Percentiles rank a stretch among this genome's conserved stretches.
Conservation (phyloP, 2,329 filamentous ascomycete species). For the Pseudomassariella vexata region DNA sequence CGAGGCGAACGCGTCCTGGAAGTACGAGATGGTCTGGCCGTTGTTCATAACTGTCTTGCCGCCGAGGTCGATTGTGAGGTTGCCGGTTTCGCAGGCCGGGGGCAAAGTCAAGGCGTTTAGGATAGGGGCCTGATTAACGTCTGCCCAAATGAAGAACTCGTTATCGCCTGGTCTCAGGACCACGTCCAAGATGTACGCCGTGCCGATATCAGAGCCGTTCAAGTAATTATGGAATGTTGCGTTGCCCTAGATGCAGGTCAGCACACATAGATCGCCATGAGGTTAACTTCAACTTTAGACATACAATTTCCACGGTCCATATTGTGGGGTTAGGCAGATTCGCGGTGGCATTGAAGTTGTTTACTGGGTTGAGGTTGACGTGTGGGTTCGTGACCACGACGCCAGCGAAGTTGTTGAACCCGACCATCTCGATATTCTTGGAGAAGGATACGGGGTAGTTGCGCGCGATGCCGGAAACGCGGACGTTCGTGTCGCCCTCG, state of each 20-base stretch:
- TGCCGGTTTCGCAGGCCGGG: conserved; percentile 45
- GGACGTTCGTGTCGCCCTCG: conserved; percentile 44
- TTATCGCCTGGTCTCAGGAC: conserved; percentile 54
- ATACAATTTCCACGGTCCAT: conserved; percentile 58
- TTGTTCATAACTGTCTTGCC: conserved; percentile 46
- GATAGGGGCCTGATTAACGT: conserved; percentile 43
- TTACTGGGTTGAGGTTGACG: conserved; percentile 36
- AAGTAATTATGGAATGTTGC: conserved; percentile 55
- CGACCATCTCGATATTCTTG: conserved; percentile 46
- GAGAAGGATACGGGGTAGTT: conserved; percentile 48
- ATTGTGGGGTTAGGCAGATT: conserved; percentile 59
- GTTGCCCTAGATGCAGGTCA: conserved; percentile 50
- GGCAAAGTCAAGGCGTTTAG: conserved; percentile 33
- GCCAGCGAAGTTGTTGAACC: conserved; percentile 51
- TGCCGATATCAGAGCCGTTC: conserved; percentile 45
- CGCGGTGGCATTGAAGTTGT: conserved; percentile 57
- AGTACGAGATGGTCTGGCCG: conserved; percentile 50
- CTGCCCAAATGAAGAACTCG: conserved; percentile 46
- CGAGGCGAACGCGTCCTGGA: conserved; percentile 45
- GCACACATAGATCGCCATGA: background rate
- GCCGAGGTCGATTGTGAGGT: conserved; percentile 48
- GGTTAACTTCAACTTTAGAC: conserved; percentile 17
- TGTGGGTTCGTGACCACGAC: conserved; percentile 44
- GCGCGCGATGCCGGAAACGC: conserved; percentile 41
- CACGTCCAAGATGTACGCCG: conserved; percentile 47